Conservation (phyloP, 2,329 filamentous ascomycete genomes). For the Anisogramma anomala region DNA sequence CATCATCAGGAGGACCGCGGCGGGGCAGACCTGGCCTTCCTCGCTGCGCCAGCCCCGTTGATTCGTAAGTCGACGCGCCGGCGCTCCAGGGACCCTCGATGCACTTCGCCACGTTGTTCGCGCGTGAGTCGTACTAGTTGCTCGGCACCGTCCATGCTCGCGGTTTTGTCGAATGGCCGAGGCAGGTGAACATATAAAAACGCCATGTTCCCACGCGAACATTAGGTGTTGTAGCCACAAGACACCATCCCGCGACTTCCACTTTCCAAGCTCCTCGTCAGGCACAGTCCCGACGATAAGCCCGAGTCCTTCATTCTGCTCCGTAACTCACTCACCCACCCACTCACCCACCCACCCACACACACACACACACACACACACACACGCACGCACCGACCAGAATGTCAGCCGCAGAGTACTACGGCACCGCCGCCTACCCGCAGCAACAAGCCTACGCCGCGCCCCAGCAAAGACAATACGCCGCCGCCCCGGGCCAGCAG, state of each 20-base stretch:
- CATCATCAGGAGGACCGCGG: too few species aligned
- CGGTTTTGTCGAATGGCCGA: background rate
- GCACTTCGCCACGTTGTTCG: conserved; percentile 2
- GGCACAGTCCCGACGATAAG: too few species aligned
- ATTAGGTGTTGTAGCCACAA: too few species aligned
- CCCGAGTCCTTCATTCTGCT: too few species aligned
- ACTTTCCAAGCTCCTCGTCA: too few species aligned
- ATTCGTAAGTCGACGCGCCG: conserved; percentile 3
- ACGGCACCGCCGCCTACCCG: conserved; percentile 11
- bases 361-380: background rate
- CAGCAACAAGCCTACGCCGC: conserved; percentile 5
- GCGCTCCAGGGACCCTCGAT: background rate
- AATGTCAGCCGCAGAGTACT: conserved; percentile 20
- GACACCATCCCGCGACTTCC: too few species aligned
- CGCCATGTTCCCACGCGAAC: background rate
- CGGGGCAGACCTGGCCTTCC: background rate
- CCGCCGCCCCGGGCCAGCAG: conserved; percentile 9
- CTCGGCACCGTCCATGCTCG: background rate
- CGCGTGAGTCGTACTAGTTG: too few species aligned
- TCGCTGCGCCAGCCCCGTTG: conserved; percentile 6
- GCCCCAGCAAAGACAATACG: conserved; percentile 15
- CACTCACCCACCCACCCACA: background rate
- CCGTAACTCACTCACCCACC: background rate
- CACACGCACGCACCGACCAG: background rate
- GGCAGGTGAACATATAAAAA: background rate